Evolutionary conservation across 1,284 basidiomycete species (phyloP).

Genomic region (Fistulinella cinereoalba): DNA sequence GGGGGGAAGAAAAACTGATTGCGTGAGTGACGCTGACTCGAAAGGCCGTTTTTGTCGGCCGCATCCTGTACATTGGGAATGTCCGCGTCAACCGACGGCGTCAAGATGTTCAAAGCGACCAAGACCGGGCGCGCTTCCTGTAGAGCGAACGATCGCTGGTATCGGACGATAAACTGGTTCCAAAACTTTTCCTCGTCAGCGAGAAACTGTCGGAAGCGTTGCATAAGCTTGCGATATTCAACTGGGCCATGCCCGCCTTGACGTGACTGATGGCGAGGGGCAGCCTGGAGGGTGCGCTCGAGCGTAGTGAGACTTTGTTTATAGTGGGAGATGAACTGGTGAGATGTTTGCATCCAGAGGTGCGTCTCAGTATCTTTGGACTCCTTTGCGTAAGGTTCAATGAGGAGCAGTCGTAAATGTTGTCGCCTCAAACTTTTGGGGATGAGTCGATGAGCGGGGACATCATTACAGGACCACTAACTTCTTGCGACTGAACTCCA

Average conservation of each 20-base stretch:
- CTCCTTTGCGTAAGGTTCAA: slow-evolving; percentile 71
- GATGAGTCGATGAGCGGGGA: neutral
- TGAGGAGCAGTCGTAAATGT: slow-evolving; percentile 73
- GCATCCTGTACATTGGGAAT: slow-evolving; percentile 36
- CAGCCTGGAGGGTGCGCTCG: slow-evolving; percentile 56
- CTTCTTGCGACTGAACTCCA: slow-evolving; percentile 84
- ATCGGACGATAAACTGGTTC: slow-evolving; percentile 69
- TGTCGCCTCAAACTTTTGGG: slow-evolving; percentile 65
- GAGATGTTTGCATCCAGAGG: slow-evolving; percentile 91
- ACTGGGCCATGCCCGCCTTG: slow-evolving; percentile 53
- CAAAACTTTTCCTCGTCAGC: slow-evolving; percentile 88
- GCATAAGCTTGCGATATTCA: slow-evolving; percentile 82
- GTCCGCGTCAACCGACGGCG: slow-evolving; percentile 19
- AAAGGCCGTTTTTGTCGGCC: slow-evolving; percentile 17
- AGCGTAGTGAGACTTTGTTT: slow-evolving; percentile 71
- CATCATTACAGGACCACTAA: slow-evolving; percentile 38
- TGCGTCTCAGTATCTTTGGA: slow-evolving; percentile 79
- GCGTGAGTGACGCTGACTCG: slow-evolving; percentile 28
- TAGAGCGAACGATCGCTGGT: slow-evolving; percentile 67
- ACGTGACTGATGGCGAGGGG: slow-evolving; percentile 44
- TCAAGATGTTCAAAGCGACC: slow-evolving; percentile 50
- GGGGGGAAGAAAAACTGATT: slow-evolving; percentile 59
- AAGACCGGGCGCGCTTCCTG: slow-evolving; percentile 58
- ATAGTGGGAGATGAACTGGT: slow-evolving; percentile 82
- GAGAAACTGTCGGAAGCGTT: slow-evolving; percentile 84